Percentiles rank a stretch among this genome's conserved stretches.
These are phyloP conservation scores for Pseudopyricularia javanii DNA, from an alignment of 2,329 filamentous ascomycete species.

Conservation along the genomic window DNA sequence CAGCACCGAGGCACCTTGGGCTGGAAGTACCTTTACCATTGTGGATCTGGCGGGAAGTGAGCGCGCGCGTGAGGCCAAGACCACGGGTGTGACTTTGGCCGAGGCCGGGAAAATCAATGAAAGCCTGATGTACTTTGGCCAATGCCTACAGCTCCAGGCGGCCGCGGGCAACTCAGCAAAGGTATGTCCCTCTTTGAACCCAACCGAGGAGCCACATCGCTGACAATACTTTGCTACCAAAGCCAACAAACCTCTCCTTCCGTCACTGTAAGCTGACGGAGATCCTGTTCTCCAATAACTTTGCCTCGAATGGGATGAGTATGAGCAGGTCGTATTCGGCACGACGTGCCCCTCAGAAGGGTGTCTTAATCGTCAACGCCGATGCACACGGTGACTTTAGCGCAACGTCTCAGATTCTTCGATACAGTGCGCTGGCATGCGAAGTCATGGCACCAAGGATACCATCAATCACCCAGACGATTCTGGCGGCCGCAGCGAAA, in stretches of 20 bases:
- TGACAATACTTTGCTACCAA: not conserved
- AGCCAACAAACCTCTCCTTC: conserved; percentile 41
- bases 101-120: conserved; percentile 99
- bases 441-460: conserved; percentile 87
- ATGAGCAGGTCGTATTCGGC: conserved; percentile 26
- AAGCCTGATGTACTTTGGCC: conserved; percentile 93
- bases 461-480: conserved; percentile 67
- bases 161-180: conserved; percentile 63
- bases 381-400: conserved; percentile 92
- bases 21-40: conserved; percentile 68
- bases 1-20: conserved; percentile 46
- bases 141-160: conserved; percentile 91
- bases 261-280: conserved; percentile 79
- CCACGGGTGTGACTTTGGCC: conserved; percentile 78
- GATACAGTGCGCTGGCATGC: conserved; percentile 83
- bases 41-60: conserved; percentile 92
- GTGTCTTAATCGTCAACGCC: conserved; percentile 91
- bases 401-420: conserved; percentile 87
- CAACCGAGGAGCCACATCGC: not conserved
- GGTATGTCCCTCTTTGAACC: conserved; percentile 29
- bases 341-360: conserved; percentile 65
- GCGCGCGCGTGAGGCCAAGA: conserved; percentile 85
- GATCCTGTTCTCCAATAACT: conserved; percentile 79
- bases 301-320: conserved; percentile 44
- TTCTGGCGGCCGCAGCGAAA: conserved; percentile 29